Conservation (phyloP, 2,329 filamentous ascomycete species). For the Cladosporium velox region DNA sequence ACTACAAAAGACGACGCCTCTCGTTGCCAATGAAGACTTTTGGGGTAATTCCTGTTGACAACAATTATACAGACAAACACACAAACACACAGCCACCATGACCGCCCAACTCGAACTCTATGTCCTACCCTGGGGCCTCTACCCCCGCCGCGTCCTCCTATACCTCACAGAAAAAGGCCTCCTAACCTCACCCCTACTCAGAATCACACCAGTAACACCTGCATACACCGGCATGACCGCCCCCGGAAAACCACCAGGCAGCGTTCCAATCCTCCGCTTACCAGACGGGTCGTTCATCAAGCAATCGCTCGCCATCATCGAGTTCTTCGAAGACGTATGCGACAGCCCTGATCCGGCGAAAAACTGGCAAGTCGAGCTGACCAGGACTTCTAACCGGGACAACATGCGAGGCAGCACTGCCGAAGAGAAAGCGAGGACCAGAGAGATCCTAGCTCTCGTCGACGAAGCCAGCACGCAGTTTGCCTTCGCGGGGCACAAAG, state of each 20-base stretch:
- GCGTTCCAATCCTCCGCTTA: conserved; percentile 23
- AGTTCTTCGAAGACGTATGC: conserved; percentile 25
- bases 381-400: background rate
- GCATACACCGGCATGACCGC: conserved; percentile 17
- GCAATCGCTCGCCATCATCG: conserved; percentile 24
- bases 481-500: background rate
- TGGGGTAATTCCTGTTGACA: too few relatives aligned
- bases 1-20: background rate
- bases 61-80: too few relatives aligned
- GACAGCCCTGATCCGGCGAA: background rate
- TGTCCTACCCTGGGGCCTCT: conserved; percentile 23
- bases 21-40: background rate
- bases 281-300: conserved; percentile 20
- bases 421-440: background rate
- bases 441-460: background rate
- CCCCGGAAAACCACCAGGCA: conserved; percentile 23
- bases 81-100: background rate
- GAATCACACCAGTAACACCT: background rate
- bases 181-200: conserved; percentile 18
- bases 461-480: background rate
- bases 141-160: conserved; percentile 23
- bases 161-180: conserved; percentile 25
- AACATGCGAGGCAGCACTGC: background rate
- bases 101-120: conserved; percentile 19
- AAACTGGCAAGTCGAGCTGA: background rate